Evolutionary conservation across 2,329 filamentous ascomycete genomes (phyloP).

Genomic region (Pyrenochaeta sp.): DNA sequence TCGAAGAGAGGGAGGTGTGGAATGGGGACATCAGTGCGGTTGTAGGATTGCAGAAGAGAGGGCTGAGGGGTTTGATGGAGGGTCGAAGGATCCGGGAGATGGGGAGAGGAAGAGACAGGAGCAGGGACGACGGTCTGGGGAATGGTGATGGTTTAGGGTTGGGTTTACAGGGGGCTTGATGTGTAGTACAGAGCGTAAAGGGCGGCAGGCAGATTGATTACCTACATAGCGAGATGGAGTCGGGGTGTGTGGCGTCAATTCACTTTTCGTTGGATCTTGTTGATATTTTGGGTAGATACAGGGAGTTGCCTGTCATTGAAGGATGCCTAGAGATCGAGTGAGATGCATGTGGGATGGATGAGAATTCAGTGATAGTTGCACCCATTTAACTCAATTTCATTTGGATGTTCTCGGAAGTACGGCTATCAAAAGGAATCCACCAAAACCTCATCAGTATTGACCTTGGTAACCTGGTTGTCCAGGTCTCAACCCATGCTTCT

Average conservation of each 20-base stretch:
- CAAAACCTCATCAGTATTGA: too few species aligned
- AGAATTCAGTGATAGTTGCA: too few species aligned
- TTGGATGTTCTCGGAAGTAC: too few species aligned
- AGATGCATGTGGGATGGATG: background rate
- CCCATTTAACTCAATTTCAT: too few species aligned
- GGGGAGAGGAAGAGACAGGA: slow-evolving; percentile 52
- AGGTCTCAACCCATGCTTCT: too few species aligned
- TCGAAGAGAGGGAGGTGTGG: slow-evolving; percentile 74
- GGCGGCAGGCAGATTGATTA: slow-evolving; percentile 4
- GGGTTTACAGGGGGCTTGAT: slow-evolving; percentile 34
- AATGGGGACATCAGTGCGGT: slow-evolving; percentile 82
- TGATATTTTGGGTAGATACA: slow-evolving; percentile 2
- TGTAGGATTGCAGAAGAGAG: slow-evolving; percentile 93
- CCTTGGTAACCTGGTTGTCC: too few species aligned
- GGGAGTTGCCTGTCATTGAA: background rate
- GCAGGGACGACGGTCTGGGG: slow-evolving; percentile 36
- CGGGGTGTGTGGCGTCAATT: slow-evolving; percentile 5
- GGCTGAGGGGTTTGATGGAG: slow-evolving; percentile 92
- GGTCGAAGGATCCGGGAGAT: slow-evolving; percentile 84
- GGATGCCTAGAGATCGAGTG: background rate
- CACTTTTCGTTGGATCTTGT: slow-evolving; percentile 2
- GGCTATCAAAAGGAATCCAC: too few species aligned
- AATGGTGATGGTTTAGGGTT: slow-evolving; percentile 39
- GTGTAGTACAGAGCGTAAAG: background rate
- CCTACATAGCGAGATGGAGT: slow-evolving; percentile 20